Conservation (phyloP, 2,329 filamentous ascomycete genomes). For the Paraconiothyrium brasiliense region DNA sequence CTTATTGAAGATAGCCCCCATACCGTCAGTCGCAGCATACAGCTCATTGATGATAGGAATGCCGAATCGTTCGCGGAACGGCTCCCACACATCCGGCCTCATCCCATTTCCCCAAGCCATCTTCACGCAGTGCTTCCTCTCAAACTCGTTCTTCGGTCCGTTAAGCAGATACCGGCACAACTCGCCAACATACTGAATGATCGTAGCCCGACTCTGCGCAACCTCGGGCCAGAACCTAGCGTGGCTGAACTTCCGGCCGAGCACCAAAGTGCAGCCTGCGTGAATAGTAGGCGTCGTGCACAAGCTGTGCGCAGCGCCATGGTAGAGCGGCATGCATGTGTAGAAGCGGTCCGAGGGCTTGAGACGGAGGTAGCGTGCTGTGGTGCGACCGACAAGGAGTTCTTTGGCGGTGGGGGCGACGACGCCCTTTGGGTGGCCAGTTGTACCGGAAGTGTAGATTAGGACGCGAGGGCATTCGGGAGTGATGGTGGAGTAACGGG, state of each 20-base stretch:
- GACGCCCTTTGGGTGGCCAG: conserved; percentile 47
- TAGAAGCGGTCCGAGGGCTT: conserved; percentile 44
- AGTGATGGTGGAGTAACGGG: conserved; percentile 32
- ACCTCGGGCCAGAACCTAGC: conserved; percentile 52
- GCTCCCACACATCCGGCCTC: conserved; percentile 53
- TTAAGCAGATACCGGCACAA: conserved; percentile 49
- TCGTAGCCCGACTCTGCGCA: conserved; percentile 37
- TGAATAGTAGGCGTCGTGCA: conserved; percentile 41
- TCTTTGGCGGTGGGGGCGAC: conserved; percentile 39
- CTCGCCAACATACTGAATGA: conserved; percentile 52
- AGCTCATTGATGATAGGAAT: conserved; percentile 52
- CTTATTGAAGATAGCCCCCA: conserved; percentile 43
- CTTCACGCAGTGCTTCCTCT: conserved; percentile 43
- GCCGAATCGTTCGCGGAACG: conserved; percentile 50
- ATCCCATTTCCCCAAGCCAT: conserved; percentile 54
- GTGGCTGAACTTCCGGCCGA: conserved; percentile 38
- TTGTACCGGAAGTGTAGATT: conserved; percentile 50
- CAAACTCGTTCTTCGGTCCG: conserved; percentile 41
- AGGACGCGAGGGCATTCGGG: conserved; percentile 40
- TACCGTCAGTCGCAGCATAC: conserved; percentile 52
- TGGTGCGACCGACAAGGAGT: conserved; percentile 33
- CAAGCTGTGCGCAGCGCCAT: conserved; percentile 44
- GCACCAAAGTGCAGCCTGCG: conserved; percentile 40
- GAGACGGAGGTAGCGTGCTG: conserved; percentile 38
- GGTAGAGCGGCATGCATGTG: conserved; percentile 52